Conservation (phyloP, 192 early-diverging fungal genomes). For the Pilaira anomala region DNA sequence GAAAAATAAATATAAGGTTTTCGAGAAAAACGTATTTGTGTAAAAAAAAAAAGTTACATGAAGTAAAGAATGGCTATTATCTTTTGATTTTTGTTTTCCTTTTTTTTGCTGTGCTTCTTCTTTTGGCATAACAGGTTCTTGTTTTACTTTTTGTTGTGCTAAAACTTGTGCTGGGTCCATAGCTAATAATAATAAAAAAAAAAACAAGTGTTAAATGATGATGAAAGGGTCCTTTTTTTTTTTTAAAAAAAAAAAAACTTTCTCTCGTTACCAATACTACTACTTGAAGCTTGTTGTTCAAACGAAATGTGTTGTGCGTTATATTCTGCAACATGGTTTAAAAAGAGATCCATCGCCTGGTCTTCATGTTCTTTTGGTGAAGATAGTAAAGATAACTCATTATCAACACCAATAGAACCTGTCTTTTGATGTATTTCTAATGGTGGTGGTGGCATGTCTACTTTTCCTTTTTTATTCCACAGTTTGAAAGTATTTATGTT, state of each 20-base stretch:
- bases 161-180: conserved; percentile 11
- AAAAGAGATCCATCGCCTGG: conserved; percentile 28
- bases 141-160: neutral
- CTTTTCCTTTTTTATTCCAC: neutral
- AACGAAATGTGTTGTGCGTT: conserved; percentile 27
- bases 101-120: conserved; percentile 3
- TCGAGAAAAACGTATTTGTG: too few relatives aligned
- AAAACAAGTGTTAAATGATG: neutral
- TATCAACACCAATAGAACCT: neutral
- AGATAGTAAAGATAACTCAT: neutral
- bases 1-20: too few relatives aligned
- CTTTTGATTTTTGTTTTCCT: conserved; percentile 21
- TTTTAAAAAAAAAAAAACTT: neutral
- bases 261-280: neutral
- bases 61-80: conserved; percentile 16
- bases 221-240: neutral
- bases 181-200: conserved; percentile 15
- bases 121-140: neutral
- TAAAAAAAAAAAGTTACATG: conserved; percentile 14
- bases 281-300: conserved; percentile 16
- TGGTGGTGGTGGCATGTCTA: neutral
- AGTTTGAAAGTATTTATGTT: too few relatives aligned
- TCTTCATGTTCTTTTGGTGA: neutral
- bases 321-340: conserved; percentile 29
- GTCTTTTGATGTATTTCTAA: neutral